Evolutionary conservation across 768 basidiomycete genomes (phyloP), one percentile per base, ranked within the genome.

Genomic region (Suillus cothurnatus): DNA sequence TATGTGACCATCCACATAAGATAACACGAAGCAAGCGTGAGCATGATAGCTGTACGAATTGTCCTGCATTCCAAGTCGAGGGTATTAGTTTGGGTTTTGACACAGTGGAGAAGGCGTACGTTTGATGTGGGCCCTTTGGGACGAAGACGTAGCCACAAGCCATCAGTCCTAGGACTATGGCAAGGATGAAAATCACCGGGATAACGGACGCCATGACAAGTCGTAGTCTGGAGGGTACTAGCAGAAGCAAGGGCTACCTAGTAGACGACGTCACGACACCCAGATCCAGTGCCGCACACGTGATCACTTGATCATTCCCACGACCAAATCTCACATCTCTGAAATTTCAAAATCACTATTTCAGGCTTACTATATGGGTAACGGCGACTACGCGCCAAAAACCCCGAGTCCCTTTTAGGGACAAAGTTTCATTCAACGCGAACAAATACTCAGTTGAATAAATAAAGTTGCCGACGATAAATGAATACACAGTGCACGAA

Each of bases 1-100:
- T 97, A 99, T n/a, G 96, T 95, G 73, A 97, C 87, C 80, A 91
- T 91, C 96, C 96, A 99, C 88, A 98, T 90, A 71, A 99, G 86
- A 81, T 95, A 99, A 78, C 93, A 96, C 63, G 86, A 90, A 4
- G 87, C 81, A 21, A 98, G 77, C 3, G 92, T 85, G 67, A 99
- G 85, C 80, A 94, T 82, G 57, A 94, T 73, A 67, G 84, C 85
- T 2, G 94, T 91, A 69, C 96, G 91, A 68, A 95, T 85, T 61
- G 95, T 85, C 64, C 96, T 99, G 77, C 26, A 56, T 57, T 49
- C 9, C 34, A 9, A 34, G 34, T 34, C 26, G 47, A 58, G 34
- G 26, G 64, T 26, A 32, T 11, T 31, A 21, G 36, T 23, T 71
- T 47, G 11, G 36, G 38, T 34, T 21, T 14, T 55, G 17, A 50